phyloP scores from a whole-genome alignment of 257 asterid genomes.

The Solanum pinnatisectum region DNA sequence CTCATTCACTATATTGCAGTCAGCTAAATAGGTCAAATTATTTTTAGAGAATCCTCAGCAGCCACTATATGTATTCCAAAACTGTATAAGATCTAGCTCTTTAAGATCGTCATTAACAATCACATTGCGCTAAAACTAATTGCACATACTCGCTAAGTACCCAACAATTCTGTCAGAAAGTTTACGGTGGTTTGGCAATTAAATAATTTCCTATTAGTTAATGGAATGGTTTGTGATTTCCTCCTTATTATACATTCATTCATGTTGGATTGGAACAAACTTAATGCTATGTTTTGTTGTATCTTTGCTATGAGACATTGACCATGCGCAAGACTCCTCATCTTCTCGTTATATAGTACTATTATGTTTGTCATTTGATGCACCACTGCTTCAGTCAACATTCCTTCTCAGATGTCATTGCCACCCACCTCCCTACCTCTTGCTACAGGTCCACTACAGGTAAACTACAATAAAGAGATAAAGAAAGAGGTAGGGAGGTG shows the following conservation, averaged over 20 bases:
- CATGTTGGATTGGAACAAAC: neutral
- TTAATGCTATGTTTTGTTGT: neutral
- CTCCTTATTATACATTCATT: neutral
- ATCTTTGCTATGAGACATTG: neutral
- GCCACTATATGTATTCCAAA: neutral
- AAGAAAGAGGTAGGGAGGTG: neutral
- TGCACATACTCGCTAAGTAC: neutral
- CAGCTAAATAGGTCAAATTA: neutral
- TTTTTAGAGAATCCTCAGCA: neutral
- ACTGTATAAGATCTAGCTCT: neutral
- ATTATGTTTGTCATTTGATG: neutral
- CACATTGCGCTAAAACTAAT: neutral
- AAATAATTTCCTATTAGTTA: neutral
- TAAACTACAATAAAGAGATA: neutral
- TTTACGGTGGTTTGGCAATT: neutral
- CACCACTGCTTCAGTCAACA: neutral
- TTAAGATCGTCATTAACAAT: neutral
- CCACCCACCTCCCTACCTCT: neutral
- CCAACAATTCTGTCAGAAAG: neutral
- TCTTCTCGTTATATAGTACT: neutral
- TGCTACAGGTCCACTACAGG: neutral
- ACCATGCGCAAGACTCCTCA: neutral
- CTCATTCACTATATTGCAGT: neutral
- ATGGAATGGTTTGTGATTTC: neutral
- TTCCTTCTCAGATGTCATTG: neutral